These are phyloP conservation scores for Trichosporon sp. DNA, from an alignment of 1,284 basidiomycete genomes.

Conservation along the genomic window DNA sequence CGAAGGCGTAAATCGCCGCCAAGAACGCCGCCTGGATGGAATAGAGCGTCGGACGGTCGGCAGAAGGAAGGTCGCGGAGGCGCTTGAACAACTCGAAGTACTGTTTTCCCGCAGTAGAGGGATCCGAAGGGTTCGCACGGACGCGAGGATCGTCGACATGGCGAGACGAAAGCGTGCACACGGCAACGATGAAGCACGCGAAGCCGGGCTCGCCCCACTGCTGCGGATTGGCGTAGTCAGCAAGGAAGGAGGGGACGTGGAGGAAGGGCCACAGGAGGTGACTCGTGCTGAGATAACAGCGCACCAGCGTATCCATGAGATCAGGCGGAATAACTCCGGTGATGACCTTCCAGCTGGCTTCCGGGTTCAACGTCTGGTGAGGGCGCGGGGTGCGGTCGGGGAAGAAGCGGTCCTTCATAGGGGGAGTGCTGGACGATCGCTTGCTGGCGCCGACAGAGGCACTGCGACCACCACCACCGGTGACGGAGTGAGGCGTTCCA, in stretches of 20 bases:
- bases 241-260: conserved; percentile 82
- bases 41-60: conserved; percentile 84
- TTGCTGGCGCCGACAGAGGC: conserved; percentile 27
- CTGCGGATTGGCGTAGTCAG: conserved; percentile 83
- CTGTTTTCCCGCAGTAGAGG: conserved; percentile 79
- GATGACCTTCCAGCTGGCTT: conserved; percentile 69
- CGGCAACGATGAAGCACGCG: conserved; percentile 81
- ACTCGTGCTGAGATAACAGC: conserved; percentile 74
- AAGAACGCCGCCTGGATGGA: conserved; percentile 84
- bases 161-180: conserved; percentile 83
- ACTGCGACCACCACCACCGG: conserved; percentile 14
- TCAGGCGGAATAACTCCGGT: conserved; percentile 82
- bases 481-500: conserved; percentile 14
- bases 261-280: conserved; percentile 87
- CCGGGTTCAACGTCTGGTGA: conserved; percentile 70
- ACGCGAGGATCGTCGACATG: conserved; percentile 88
- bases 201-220: conserved; percentile 93
- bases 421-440: conserved; percentile 33
- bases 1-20: conserved; percentile 83
- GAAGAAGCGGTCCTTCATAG: conserved; percentile 52
- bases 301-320: conserved; percentile 73
- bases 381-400: conserved; percentile 71
- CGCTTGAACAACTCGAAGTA: conserved; percentile 86
- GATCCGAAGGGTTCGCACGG: conserved; percentile 73
- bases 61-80: conserved; percentile 77